Conservation (phyloP, 192 early-diverging fungal species). For the Gryganskiella cystojenkinii region DNA sequence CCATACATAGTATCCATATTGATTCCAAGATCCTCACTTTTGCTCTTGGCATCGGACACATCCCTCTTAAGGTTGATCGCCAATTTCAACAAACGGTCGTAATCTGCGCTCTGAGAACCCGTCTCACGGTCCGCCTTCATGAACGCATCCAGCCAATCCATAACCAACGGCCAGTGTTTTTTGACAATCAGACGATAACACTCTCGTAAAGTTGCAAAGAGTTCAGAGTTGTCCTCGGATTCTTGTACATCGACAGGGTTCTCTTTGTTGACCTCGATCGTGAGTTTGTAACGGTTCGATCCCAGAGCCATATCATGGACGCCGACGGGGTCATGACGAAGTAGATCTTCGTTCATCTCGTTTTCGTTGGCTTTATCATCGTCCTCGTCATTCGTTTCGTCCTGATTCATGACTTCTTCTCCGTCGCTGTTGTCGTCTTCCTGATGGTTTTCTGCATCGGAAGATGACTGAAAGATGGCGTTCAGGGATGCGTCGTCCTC, state of each 20-base stretch:
- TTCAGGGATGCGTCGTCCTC: slow-evolving; percentile 44
- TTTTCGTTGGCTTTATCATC: slow-evolving; percentile 1
- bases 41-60: slow-evolving; percentile 48
- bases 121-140: slow-evolving; percentile 54
- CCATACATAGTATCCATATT: slow-evolving; percentile 45
- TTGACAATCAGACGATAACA: slow-evolving; percentile 56
- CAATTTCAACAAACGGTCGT: slow-evolving; percentile 49
- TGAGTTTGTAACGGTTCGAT: slow-evolving; percentile 67
- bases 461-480: slow-evolving; percentile 44
- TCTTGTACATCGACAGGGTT: slow-evolving; percentile 64
- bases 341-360: slow-evolving; percentile 10
- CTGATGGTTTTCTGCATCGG: no score
- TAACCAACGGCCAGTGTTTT: slow-evolving; percentile 56
- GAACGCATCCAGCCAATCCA: slow-evolving; percentile 60
- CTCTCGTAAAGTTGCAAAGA: slow-evolving; percentile 67
- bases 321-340: slow-evolving; percentile 51
- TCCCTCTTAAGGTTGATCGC: slow-evolving; percentile 53
- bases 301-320: slow-evolving; percentile 66
- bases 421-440: background rate
- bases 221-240: slow-evolving; percentile 59
- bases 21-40: slow-evolving; percentile 55
- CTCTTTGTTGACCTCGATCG: slow-evolving; percentile 63
- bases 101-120: slow-evolving; percentile 43
- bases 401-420: slow-evolving; percentile 2
- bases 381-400: slow-evolving; percentile 25